A percentile compares a stretch with the other conserved stretches of the same genome.
These are phyloP conservation scores for Meyerozyma carpophila DNA, from an alignment of 1,139 yeast genomes.

Conservation along the genomic window DNA sequence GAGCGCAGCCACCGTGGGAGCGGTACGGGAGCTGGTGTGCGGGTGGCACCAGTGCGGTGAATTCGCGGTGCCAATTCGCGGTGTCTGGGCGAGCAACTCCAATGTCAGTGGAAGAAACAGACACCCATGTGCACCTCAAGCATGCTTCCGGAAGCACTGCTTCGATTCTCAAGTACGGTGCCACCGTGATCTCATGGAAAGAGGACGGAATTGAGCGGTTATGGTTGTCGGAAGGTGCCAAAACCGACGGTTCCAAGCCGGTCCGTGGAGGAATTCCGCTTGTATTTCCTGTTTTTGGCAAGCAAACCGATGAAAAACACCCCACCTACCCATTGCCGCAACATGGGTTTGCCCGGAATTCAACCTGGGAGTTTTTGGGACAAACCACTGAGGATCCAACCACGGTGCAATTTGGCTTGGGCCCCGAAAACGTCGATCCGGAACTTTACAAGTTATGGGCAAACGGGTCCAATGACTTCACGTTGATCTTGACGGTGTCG, in stretches of 20 bases:
- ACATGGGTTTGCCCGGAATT: slow-evolving; percentile 92
- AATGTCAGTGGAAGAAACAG: slow-evolving; percentile 63
- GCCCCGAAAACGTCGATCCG: slow-evolving; percentile 71
- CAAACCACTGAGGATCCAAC: slow-evolving; percentile 53
- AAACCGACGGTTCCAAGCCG: slow-evolving; percentile 84
- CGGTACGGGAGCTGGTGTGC: too few species aligned
- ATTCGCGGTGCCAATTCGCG: neutral
- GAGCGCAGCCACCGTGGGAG: too few species aligned
- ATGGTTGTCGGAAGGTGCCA: slow-evolving; percentile 64
- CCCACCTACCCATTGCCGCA: slow-evolving; percentile 63
- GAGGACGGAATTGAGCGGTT: slow-evolving; percentile 61
- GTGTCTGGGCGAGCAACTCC: neutral
- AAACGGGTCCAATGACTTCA: slow-evolving; percentile 57
- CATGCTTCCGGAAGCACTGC: slow-evolving; percentile 51
- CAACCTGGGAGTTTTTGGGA: slow-evolving; percentile 90
- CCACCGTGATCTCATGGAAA: slow-evolving; percentile 82
- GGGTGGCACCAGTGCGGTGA: neutral
- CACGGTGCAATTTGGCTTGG: slow-evolving; percentile 82
- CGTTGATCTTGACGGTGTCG: slow-evolving; percentile 65
- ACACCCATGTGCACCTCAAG: slow-evolving; percentile 55
- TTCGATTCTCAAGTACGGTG: slow-evolving; percentile 77
- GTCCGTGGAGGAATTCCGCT: slow-evolving; percentile 97
- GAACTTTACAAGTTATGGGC: slow-evolving; percentile 56
- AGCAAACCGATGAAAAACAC: slow-evolving; percentile 35
- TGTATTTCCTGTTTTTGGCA: slow-evolving; percentile 94